phyloP scores from a whole-genome alignment of 2,329 filamentous ascomycete species.

The Hypoxylon sp. region DNA sequence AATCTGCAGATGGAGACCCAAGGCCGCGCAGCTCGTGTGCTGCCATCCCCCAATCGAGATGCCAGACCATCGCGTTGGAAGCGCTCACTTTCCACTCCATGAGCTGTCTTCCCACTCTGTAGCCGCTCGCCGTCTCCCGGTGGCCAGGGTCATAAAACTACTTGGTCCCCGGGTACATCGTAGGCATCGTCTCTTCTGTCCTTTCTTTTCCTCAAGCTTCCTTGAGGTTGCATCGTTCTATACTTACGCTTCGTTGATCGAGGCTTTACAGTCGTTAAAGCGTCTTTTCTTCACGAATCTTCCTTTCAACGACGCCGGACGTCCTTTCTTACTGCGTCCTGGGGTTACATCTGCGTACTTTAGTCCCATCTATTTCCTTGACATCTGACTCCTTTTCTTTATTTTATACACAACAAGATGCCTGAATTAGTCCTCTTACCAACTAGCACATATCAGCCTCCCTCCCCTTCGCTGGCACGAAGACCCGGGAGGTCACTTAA shows the following conservation, averaged over 20 bases:
- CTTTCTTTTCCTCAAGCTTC: constrained; percentile 43
- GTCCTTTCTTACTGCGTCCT: constrained; percentile 44
- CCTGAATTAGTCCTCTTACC: constrained; percentile 54
- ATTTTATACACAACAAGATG: constrained; percentile 53
- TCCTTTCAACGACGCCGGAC: constrained; percentile 45
- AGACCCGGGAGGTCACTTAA: constrained; percentile 64
- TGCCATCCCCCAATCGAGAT: constrained; percentile 32
- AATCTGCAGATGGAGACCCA: constrained; percentile 39
- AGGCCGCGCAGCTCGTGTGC: constrained; percentile 38
- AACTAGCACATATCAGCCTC: constrained; percentile 54
- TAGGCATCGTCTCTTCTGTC: constrained; percentile 35
- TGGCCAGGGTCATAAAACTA: constrained; percentile 44
- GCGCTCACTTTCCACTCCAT: constrained; percentile 40
- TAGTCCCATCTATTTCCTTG: constrained; percentile 34
- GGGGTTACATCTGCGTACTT: constrained; percentile 26
- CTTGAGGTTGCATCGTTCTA: constrained; percentile 46
- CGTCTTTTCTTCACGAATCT: constrained; percentile 42
- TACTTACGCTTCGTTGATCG: constrained; percentile 56
- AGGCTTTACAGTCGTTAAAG: constrained; percentile 53
- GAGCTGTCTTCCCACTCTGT: constrained; percentile 36
- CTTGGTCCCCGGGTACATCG: constrained; percentile 36
- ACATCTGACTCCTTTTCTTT: constrained; percentile 37
- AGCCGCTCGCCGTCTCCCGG: constrained; percentile 43
- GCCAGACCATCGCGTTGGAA: constrained; percentile 36
- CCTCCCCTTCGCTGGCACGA: constrained; percentile 64